A percentile compares a stretch with the other conserved stretches of the same genome.
Conservation (phyloP, 2,329 filamentous ascomycete genomes). For the Diaporthe aspalathi region DNA sequence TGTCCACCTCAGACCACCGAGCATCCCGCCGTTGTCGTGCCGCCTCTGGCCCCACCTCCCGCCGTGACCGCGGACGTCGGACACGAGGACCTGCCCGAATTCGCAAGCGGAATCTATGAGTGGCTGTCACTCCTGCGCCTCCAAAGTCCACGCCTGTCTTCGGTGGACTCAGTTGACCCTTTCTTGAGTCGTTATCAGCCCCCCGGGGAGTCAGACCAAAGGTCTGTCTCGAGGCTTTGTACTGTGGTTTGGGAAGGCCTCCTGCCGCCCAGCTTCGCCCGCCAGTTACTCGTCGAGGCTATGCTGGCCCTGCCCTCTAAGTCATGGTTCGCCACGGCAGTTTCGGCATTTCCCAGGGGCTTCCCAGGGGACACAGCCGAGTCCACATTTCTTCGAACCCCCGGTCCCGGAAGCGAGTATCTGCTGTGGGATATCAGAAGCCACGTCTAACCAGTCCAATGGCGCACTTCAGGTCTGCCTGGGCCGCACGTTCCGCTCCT, state of each 20-base stretch:
- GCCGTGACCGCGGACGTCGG: conserved; percentile 51
- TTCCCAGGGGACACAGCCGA: conserved; percentile 59
- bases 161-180: conserved; percentile 70
- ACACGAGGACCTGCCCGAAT: conserved; percentile 69
- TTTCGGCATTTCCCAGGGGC: conserved; percentile 62
- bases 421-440: conserved; percentile 69
- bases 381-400: conserved; percentile 65
- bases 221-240: conserved; percentile 52
- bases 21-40: conserved; percentile 46
- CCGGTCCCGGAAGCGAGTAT: conserved; percentile 62
- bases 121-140: conserved; percentile 78
- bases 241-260: conserved; percentile 71
- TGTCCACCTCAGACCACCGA: conserved; percentile 49
- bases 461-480: conserved; percentile 63
- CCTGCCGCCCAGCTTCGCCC: conserved; percentile 64
- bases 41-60: conserved; percentile 49
- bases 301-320: conserved; percentile 56
- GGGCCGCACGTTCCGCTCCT: conserved; percentile 73
- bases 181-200: conserved; percentile 76
- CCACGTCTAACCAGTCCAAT: conserved; percentile 51
- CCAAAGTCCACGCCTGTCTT: conserved; percentile 70
- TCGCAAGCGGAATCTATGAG: conserved; percentile 74
- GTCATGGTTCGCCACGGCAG: conserved; percentile 67
- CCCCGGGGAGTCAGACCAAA: conserved; percentile 54
- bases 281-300: conserved; percentile 58